phyloP scores from a whole-genome alignment of 306 rosid species.

The Boehmeria nivea region DNA sequence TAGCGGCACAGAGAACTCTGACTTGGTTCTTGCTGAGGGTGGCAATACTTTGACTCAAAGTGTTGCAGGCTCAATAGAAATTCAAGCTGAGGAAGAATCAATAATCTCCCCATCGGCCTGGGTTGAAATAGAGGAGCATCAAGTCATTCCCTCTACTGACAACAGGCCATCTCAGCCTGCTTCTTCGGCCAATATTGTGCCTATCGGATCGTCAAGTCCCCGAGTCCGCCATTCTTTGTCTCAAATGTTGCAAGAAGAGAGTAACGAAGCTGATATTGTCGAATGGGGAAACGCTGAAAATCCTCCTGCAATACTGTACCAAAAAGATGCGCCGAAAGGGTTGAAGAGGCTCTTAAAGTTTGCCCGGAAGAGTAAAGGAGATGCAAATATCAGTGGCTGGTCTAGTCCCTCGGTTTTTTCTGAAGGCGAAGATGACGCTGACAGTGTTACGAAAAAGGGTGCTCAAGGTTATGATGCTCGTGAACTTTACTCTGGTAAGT shows the following conservation, averaged over 20 bases:
- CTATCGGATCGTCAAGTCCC: conserved; percentile 52
- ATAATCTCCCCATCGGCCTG: conserved; percentile 72
- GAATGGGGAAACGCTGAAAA: conserved; percentile 98
- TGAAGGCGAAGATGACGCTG: conserved; percentile 95
- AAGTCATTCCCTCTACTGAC: conserved; percentile 41
- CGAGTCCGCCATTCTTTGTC: conserved; percentile 93
- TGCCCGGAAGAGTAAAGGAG: conserved; percentile 93
- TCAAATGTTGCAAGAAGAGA: conserved; percentile 97
- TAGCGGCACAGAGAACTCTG: conserved; percentile 39
- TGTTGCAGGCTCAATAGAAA: conserved; percentile 39
- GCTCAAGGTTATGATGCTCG: conserved; percentile 54
- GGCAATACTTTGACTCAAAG: conserved; percentile 29
- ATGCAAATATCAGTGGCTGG: conserved; percentile 63
- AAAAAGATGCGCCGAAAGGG: conserved; percentile 92
- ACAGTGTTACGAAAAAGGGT: conserved; percentile 68
- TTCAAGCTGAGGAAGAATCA: conserved; percentile 63
- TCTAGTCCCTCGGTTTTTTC: conserved; percentile 94
- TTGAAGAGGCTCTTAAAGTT: conserved; percentile 86
- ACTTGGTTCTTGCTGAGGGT: conserved; percentile 33
- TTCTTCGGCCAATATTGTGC: conserved; percentile 41
- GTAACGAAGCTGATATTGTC: conserved; percentile 61
- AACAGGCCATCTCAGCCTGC: conserved; percentile 40
- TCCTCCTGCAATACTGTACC: conserved; percentile 74
- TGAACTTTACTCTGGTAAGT: conserved; percentile 41
- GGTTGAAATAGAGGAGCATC: conserved; percentile 89